Base-by-base conservation (phyloP, 1,284 basidiomycete genomes). In the Exobasidium rhododendri region DNA sequence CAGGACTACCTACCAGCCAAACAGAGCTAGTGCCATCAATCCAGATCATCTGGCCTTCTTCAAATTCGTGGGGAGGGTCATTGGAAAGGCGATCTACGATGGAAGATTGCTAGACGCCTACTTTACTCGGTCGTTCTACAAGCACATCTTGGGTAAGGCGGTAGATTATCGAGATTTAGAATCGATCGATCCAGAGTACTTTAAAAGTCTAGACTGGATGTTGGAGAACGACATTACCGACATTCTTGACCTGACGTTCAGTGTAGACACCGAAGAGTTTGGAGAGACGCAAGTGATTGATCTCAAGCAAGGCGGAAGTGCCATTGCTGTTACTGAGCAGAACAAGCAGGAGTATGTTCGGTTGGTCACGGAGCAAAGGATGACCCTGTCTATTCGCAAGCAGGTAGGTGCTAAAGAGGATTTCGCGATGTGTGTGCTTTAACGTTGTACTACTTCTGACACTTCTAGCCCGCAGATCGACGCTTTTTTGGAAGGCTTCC, bases 261-360 rank as follows among this genome's bases (percentile, higher is more conserved):
- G 89, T 68, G 88, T 92, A 35, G 92, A 94, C 79, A 89, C 89
- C 0, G 92, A 94, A 68, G 92, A 93, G 54, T 79, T 79, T 53
- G 77, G 77, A 30, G 74, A 74, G 65, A 77, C 76, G 28, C 66
- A 69, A 44, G 59, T 71, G 55, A 71, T 79, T 50, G 76, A 79
- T 40, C 71, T 79, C 45, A 74, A 76, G 60, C 75, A 71, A 1
- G 64, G 67, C 43, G 77, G 77, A 24, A 59, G 64, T 3, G 65
- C 47, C 63, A 76, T 78, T 22, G 54, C 73, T 5, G 77, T 79
- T 26, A 78, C 74, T 11, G 88, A 96, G 75, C 92, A 94, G 71
- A 98, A 97, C 83, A 96, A 91, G 83, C 86, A 88, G 64, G 96
- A 99, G 81, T 98, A 97, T 78, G 93, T 98, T 32, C 91, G 93